phyloP scores from a whole-genome alignment of 2,329 filamentous ascomycete species.

The Alternaria metachromatica region DNA sequence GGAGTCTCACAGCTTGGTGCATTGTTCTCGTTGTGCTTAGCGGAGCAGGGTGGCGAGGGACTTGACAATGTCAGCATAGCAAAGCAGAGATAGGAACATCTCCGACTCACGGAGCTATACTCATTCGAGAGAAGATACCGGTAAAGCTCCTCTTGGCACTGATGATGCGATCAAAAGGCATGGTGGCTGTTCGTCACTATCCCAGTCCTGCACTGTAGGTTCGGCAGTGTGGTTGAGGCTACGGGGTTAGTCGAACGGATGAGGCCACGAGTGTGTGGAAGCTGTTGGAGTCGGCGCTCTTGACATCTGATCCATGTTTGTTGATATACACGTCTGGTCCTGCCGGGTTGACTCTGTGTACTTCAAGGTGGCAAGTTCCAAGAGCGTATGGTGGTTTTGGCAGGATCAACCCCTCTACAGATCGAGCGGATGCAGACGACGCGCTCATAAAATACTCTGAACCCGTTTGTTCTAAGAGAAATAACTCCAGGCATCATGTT shows the following conservation, averaged over 20 bases:
- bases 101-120: neutral
- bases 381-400: neutral
- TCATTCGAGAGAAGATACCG: constrained; percentile 30
- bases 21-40: constrained; percentile 15
- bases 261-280: neutral
- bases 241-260: neutral
- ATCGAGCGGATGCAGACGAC: neutral
- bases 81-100: neutral
- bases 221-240: neutral
- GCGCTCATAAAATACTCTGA: neutral
- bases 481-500: neutral
- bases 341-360: constrained; percentile 1
- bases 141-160: constrained; percentile 41
- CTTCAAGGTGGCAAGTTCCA: neutral
- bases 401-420: neutral
- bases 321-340: constrained; percentile 14
- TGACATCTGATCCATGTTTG: constrained; percentile 14
- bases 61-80: constrained; percentile 7
- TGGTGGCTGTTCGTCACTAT: constrained; percentile 23
- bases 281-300: neutral
- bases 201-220: neutral
- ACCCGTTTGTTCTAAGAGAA: neutral
- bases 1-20: constrained; percentile 22
- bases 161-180: constrained; percentile 36
- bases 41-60: neutral